A percentile compares a stretch with the other conserved stretches of the same genome.
These are phyloP conservation scores for Alternaria sp. DNA, from an alignment of 2,329 filamentous ascomycete species.

Conservation along the genomic window DNA sequence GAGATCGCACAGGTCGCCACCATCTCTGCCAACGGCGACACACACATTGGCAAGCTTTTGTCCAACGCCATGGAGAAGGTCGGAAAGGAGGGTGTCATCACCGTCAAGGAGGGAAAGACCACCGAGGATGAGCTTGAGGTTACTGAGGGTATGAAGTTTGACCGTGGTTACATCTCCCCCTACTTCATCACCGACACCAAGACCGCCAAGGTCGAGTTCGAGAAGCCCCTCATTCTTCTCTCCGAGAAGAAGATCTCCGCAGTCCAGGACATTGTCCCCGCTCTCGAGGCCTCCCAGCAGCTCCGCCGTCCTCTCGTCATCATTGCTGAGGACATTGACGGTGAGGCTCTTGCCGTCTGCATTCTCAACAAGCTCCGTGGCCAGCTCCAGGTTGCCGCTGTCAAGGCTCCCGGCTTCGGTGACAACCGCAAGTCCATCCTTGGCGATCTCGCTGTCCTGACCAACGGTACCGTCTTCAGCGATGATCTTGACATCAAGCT, in stretches of 20 bases:
- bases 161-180: slow-evolving; percentile 96
- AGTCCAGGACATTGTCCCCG: slow-evolving; percentile 98
- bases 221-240: slow-evolving; percentile 98
- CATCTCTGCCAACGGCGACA: slow-evolving; percentile 96
- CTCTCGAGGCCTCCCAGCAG: slow-evolving; percentile 96
- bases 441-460: slow-evolving; percentile 92
- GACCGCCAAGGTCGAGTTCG: slow-evolving; percentile 98
- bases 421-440: slow-evolving; percentile 99
- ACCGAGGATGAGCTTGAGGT: slow-evolving; percentile 97
- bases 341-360: slow-evolving; percentile 97
- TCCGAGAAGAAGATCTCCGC: slow-evolving; percentile 99
- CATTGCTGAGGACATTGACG: slow-evolving; percentile 98
- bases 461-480: slow-evolving; percentile 96
- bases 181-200: slow-evolving; percentile 99
- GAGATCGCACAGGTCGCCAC: slow-evolving; percentile 98
- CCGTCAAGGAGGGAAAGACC: slow-evolving; percentile 99
- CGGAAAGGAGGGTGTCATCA: slow-evolving; percentile 99
- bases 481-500: slow-evolving; percentile 99
- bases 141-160: slow-evolving; percentile 99
- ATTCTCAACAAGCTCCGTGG: slow-evolving; percentile 99
- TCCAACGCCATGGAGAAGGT: slow-evolving; percentile 99
- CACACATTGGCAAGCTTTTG: slow-evolving; percentile 93
- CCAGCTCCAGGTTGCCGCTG: slow-evolving; percentile 96
- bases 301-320: slow-evolving; percentile 95
- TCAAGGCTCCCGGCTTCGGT: slow-evolving; percentile 99